phyloP scores from a whole-genome alignment of 2,329 filamentous ascomycete species.

The Paramyrothecium sp. region DNA sequence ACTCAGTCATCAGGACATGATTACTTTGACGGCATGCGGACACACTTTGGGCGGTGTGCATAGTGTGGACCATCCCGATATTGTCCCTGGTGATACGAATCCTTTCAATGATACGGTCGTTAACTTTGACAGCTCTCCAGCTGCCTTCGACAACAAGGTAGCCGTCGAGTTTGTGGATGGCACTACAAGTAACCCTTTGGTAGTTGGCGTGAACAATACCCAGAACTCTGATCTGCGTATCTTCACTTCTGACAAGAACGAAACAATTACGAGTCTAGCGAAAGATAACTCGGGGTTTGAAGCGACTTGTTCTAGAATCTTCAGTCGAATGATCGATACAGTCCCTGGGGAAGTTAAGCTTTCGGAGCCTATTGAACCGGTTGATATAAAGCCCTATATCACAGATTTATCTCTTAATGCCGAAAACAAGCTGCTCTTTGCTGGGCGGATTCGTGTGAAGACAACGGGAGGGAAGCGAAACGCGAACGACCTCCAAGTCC shows the following conservation, averaged over 20 bases:
- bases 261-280: slow-evolving; percentile 37
- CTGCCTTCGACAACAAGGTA: slow-evolving; percentile 40
- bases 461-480: slow-evolving; percentile 14
- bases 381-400: slow-evolving; percentile 31
- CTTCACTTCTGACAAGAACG: slow-evolving; percentile 41
- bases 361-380: slow-evolving; percentile 22
- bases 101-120: slow-evolving; percentile 31
- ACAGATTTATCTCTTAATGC: slow-evolving; percentile 21
- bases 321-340: slow-evolving; percentile 32
- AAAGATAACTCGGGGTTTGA: slow-evolving; percentile 32
- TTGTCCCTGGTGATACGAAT: neutral
- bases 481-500: slow-evolving; percentile 16
- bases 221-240: slow-evolving; percentile 40
- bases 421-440: slow-evolving; percentile 17
- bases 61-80: slow-evolving; percentile 28
- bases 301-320: slow-evolving; percentile 23
- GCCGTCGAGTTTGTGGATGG: slow-evolving; percentile 42
- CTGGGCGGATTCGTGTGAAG: slow-evolving; percentile 22
- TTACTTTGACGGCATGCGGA: slow-evolving; percentile 32
- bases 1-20: slow-evolving; percentile 31
- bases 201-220: slow-evolving; percentile 34
- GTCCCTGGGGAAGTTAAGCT: slow-evolving; percentile 26
- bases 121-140: slow-evolving; percentile 31
- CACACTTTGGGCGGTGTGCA: slow-evolving; percentile 42
- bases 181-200: slow-evolving; percentile 39